These are phyloP conservation scores for Umbelopsis sp. DNA, from an alignment of 192 early-diverging fungal genomes.

Conservation along the genomic window DNA sequence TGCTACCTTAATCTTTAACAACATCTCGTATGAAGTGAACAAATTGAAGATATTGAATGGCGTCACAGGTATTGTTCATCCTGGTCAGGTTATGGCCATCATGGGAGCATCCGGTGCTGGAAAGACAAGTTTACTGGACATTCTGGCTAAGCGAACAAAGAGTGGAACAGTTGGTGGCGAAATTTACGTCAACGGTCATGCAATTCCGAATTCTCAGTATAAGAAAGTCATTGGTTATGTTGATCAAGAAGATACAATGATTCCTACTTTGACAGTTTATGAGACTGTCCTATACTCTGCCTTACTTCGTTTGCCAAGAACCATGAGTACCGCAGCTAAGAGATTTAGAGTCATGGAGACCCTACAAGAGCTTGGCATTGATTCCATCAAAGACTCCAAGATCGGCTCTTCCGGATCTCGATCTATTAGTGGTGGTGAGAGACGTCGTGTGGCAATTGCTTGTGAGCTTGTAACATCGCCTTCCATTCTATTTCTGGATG, in stretches of 20 bases:
- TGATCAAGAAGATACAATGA: conserved; percentile 59
- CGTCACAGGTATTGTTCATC: conserved; percentile 75
- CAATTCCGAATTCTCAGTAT: conserved; percentile 66
- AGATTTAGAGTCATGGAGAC: conserved; percentile 73
- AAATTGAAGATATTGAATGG: conserved; percentile 61
- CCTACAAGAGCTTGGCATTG: conserved; percentile 86
- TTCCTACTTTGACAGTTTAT: conserved; percentile 65
- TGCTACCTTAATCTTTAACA: conserved; percentile 65
- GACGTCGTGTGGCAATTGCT: conserved; percentile 91
- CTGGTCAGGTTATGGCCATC: conserved; percentile 91
- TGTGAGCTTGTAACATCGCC: conserved; percentile 92
- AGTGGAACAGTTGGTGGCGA: conserved; percentile 69
- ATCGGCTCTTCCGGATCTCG: conserved; percentile 77
- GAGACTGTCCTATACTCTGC: conserved; percentile 91
- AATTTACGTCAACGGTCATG: conserved; percentile 78
- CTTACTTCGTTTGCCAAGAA: conserved; percentile 74
- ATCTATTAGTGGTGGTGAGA: conserved; percentile 92
- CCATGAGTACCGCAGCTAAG: conserved; percentile 70
- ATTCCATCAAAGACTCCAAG: conserved; percentile 76
- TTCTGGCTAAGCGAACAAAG: conserved; percentile 80
- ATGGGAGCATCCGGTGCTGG: conserved; percentile 94
- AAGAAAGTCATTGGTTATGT: conserved; percentile 78
- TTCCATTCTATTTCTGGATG: conserved; percentile 89
- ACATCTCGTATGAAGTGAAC: conserved; percentile 59
- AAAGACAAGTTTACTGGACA: conserved; percentile 91